These are phyloP conservation scores for Flaveria trinervia DNA, from an alignment of 129 eudicot species.

Conservation along the genomic window DNA sequence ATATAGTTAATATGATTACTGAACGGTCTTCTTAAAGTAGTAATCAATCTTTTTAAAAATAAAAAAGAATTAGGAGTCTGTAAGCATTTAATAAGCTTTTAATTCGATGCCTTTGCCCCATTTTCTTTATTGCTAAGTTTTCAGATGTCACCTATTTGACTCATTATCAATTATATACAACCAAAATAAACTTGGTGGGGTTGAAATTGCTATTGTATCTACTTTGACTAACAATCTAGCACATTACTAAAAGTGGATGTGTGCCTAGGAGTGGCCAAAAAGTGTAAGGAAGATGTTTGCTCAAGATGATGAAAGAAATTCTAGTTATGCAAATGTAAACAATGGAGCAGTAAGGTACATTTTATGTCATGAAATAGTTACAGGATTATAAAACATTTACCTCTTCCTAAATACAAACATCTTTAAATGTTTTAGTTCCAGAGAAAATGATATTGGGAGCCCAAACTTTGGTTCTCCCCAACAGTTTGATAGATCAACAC, in stretches of 20 bases:
- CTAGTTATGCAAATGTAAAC: constrained; percentile 34
- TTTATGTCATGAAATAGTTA: neutral
- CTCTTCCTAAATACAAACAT: neutral
- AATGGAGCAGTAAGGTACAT: constrained; percentile 47
- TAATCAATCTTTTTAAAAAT: neutral
- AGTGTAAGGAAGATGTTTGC: constrained; percentile 40
- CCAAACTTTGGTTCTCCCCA: constrained; percentile 61
- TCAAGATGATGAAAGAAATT: constrained; percentile 28
- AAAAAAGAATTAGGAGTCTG: neutral
- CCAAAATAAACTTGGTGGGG: neutral
- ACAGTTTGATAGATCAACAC: constrained; percentile 52
- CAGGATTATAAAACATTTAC: neutral
- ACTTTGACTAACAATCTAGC: constrained; percentile 6
- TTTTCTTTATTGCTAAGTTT: neutral
- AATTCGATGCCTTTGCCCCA: neutral
- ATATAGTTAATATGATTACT: neutral
- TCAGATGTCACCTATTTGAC: neutral
- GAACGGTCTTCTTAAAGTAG: neutral
- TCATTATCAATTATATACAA: neutral
- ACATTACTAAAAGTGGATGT: constrained; percentile 26
- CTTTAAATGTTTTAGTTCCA: constrained; percentile 31
- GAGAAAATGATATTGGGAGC: constrained; percentile 50
- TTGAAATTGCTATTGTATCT: neutral
- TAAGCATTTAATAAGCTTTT: neutral
- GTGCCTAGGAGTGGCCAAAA: constrained; percentile 49